Base-by-base conservation (phyloP, 2,329 filamentous ascomycete genomes). In the Sporothrix brasiliensis region DNA sequence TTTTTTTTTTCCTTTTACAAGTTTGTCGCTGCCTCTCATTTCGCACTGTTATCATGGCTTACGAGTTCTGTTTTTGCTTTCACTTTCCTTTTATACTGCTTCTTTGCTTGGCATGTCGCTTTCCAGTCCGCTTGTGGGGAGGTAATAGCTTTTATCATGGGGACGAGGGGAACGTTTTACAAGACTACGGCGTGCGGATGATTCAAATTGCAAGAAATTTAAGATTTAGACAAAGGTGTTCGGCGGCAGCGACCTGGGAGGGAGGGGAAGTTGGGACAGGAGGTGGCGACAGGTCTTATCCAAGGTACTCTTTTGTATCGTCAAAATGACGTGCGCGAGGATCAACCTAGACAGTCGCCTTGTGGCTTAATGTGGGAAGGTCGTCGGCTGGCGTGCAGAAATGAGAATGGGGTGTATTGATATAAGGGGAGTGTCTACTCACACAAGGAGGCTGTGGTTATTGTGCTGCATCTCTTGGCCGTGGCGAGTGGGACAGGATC, bases 81-180 rank as follows among this genome's bases (percentile, higher is more conserved):
- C 30, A 10, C 44, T 70, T 70, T 49, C 27, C 53, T 52, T 24
- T 49, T 61, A 6, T 49, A 60, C 10, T 69, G 30, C 66, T 69
- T 76, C 76, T 77, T 73, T 72, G 73, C 75, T 76, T 77, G 76
- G 76, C 75, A 76, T 77, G 73, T 76, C 75, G 75, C 73, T 74
- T 76, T 73, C 68, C 72, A 74, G 73, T 71, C 73, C 78, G 77
- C 78, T 80, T 78, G 77, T 79, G 78, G 78, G 78, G 77, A 79
- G 76, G 79, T 77, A 75, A 72, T 77, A 76, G 47, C 69, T 66
- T 27, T 49, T 10, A 75, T 73, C 76, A 73, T 75, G 76, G 78
- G 77, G 77, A 77, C 70, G 76, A 76, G 74, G 76, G 70, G 77
- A 71, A 69, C 24, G 13, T 70, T 67, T 21, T 47, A 67, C 16